phyloP scores from a whole-genome alignment of 2,329 filamentous ascomycete genomes.

The Phoma sp. region DNA sequence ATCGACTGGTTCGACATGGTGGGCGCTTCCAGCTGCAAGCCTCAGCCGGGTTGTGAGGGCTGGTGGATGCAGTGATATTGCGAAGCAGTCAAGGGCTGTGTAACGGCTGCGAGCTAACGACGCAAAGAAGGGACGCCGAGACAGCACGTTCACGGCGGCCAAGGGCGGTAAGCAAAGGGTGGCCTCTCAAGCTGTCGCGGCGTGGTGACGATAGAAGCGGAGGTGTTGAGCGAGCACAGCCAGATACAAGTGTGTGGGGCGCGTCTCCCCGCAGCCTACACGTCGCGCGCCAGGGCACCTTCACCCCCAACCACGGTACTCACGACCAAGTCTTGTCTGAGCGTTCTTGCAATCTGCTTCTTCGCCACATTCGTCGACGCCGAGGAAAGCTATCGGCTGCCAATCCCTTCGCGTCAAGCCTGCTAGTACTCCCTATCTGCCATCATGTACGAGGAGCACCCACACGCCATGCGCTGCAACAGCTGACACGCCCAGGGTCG shows the following conservation, averaged over 20 bases:
- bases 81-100: neutral
- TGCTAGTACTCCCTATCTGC: neutral
- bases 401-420: neutral
- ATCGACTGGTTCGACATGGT: constrained; percentile 83
- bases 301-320: constrained; percentile 3
- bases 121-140: constrained; percentile 13
- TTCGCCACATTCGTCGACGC: neutral
- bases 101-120: neutral
- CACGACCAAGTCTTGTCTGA: neutral
- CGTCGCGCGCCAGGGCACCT: constrained; percentile 3
- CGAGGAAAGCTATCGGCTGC: neutral
- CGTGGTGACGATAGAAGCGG: constrained; percentile 2
- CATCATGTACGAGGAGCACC: constrained; percentile 21
- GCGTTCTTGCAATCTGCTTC: neutral
- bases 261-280: constrained; percentile 13
- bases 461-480: neutral
- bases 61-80: neutral
- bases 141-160: constrained; percentile 18
- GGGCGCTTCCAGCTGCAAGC: constrained; percentile 5
- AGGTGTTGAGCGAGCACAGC: constrained; percentile 11
- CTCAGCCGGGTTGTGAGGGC: neutral
- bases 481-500: constrained; percentile 69
- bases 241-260: constrained; percentile 4
- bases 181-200: constrained; percentile 4
- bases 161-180: constrained; percentile 2